Evolutionary conservation across 2,329 filamentous ascomycete genomes (phyloP), one percentile per base, ranked within the genome.

Genomic region (Aspergillus clavatus): DNA sequence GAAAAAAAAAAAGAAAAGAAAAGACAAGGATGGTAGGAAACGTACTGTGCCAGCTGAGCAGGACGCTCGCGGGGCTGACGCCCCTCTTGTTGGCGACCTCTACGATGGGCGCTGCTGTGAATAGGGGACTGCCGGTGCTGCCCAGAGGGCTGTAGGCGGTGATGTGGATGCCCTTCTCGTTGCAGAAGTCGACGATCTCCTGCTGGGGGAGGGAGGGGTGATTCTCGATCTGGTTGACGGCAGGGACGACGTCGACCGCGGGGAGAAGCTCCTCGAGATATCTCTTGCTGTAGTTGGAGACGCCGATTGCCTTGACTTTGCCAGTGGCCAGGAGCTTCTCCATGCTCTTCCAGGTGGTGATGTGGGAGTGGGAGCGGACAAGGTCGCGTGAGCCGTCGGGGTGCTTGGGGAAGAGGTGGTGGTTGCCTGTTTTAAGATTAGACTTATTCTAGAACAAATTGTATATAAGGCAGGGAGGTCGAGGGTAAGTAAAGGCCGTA

Each of bases 201-300:
- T 71, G 64, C 54, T 81, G 79, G 27, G 75, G 78, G 11, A 81
- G 66, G 37, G 88, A 87, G 0, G 87, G 86, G 67, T 93, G 85
- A 59, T 80, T 83, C 71, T 91, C 87, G 60, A 91, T 86, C 74
- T 93, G 87, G 71, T 91, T 90, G 50, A 86, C 78, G 5, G 79
- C 82, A 0, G 87, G 87, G 3, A 72, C 62, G 48, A 85, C 63
- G 55, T 76, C 78, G 40, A 82, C 82, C 4, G 81, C 80, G 61
- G 66, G 53, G 19, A 80, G 68, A 16, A 83, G 69, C 43, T 77
- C 63, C 55, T 82, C 69, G 27, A 83, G 73, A 39, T 73, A 73
- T n/a, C 67, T 57, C 31, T 72, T 67, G 26, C 73, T 77, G 65
- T 75, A 82, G 69, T 83, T 83, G 51, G 74, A 78, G 27, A 83